A percentile compares a stretch with the other conserved stretches of the same genome.
Conservation (phyloP, 805 yeast species). For the Ogataea paradorogensis region DNA sequence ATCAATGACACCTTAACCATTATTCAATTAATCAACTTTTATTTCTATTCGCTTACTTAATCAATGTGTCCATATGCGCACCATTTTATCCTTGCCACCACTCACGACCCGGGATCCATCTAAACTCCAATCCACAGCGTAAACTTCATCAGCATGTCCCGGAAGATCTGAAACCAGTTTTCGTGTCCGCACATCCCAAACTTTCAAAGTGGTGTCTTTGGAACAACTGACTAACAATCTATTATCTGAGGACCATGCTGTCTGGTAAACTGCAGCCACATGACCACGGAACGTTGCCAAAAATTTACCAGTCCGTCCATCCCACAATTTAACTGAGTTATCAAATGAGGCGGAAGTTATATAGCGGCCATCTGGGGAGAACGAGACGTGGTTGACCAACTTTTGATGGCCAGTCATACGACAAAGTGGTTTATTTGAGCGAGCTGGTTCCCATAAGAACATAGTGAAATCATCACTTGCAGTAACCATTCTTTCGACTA, state of each 20-base stretch:
- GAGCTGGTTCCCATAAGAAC: constrained; percentile 94
- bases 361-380: constrained; percentile 91
- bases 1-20: constrained; percentile 52
- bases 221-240: constrained; percentile 89
- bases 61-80: constrained; percentile 87
- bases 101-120: constrained; percentile 95
- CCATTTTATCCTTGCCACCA: constrained; percentile 95
- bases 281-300: constrained; percentile 91
- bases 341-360: constrained; percentile 94
- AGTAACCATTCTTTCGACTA: constrained; percentile 79
- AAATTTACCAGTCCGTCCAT: constrained; percentile 88
- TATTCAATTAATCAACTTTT: not conserved
- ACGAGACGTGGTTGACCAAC: constrained; percentile 90
- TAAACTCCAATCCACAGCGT: constrained; percentile 96
- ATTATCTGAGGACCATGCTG: constrained; percentile 96
- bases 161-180: constrained; percentile 88
- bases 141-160: constrained; percentile 94
- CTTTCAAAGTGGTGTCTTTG: constrained; percentile 92
- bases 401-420: constrained; percentile 98
- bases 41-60: constrained; percentile 4
- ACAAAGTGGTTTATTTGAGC: constrained; percentile 75
- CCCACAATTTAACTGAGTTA: constrained; percentile 94
- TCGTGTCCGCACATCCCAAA: constrained; percentile 89
- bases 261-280: constrained; percentile 96
- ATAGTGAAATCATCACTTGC: constrained; percentile 97